phyloP scores from a whole-genome alignment of 2,329 filamentous ascomycete species.

The Xylaria sp. region DNA sequence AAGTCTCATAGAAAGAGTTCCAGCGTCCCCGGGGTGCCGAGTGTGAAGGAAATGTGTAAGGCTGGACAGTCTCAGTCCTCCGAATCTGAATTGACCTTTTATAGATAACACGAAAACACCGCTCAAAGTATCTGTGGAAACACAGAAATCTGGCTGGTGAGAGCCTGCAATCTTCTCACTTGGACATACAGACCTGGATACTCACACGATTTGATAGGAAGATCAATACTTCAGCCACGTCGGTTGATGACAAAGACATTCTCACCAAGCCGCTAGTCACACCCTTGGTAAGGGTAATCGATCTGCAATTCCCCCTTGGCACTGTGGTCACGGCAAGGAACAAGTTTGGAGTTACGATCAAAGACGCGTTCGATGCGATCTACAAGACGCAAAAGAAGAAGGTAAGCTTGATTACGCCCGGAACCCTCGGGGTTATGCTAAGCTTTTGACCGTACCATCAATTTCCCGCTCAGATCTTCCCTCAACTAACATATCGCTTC shows the following conservation, averaged over 20 bases:
- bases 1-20: slow-evolving; percentile 78
- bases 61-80: slow-evolving; percentile 30
- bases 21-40: slow-evolving; percentile 77
- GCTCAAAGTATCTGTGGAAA: slow-evolving; percentile 80
- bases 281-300: slow-evolving; percentile 92
- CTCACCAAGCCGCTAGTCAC: slow-evolving; percentile 83
- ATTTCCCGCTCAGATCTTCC: not conserved
- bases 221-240: slow-evolving; percentile 85
- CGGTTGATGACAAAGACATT: slow-evolving; percentile 83
- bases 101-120: slow-evolving; percentile 79
- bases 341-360: slow-evolving; percentile 94
- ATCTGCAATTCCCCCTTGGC: slow-evolving; percentile 89
- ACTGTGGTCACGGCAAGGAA: slow-evolving; percentile 90
- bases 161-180: slow-evolving; percentile 48
- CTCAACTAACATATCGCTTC: slow-evolving; percentile 19
- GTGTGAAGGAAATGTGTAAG: slow-evolving; percentile 88
- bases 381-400: slow-evolving; percentile 97
- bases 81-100: slow-evolving; percentile 12
- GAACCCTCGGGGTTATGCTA: not conserved
- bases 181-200: slow-evolving; percentile 13
- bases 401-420: slow-evolving; percentile 61
- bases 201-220: slow-evolving; percentile 70
- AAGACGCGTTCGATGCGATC: slow-evolving; percentile 95
- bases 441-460: not conserved
- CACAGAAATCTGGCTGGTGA: slow-evolving; percentile 89